These are phyloP conservation scores for Limonomyces culmigenus DNA, from an alignment of 1,284 basidiomycete genomes.

Conservation along the genomic window DNA sequence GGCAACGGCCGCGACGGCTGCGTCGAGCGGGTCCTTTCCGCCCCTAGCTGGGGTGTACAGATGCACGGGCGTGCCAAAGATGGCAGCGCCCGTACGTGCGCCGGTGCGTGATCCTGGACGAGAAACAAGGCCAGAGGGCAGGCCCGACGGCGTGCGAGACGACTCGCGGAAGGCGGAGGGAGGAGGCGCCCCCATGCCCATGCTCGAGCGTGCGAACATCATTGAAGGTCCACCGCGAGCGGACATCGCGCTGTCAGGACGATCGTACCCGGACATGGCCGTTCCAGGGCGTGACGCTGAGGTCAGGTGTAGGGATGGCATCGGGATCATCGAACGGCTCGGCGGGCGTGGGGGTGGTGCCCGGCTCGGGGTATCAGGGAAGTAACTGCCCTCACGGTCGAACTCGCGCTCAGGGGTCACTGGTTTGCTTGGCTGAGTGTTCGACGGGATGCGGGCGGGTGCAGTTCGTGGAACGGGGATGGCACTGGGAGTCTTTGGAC, in stretches of 20 bases:
- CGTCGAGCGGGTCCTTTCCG: slow-evolving; percentile 64
- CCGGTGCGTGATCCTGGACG: slow-evolving; percentile 50
- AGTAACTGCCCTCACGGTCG: too few species aligned
- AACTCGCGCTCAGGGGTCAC: too few species aligned
- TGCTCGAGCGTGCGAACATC: slow-evolving; percentile 23
- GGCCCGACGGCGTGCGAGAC: slow-evolving; percentile 24
- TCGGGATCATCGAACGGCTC: slow-evolving; percentile 67
- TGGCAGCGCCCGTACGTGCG: slow-evolving; percentile 40
- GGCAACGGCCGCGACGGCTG: slow-evolving; percentile 57
- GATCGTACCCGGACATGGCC: slow-evolving; percentile 43
- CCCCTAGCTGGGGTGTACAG: slow-evolving; percentile 56
- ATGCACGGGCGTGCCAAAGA: slow-evolving; percentile 26
- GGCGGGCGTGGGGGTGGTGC: slow-evolving; percentile 52
- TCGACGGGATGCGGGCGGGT: slow-evolving; percentile 23
- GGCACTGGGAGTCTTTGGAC: slow-evolving; percentile 54
- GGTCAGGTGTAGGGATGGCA: slow-evolving; percentile 53
- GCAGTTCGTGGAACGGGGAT: slow-evolving; percentile 14
- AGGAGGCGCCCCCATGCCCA: slow-evolving; percentile 28
- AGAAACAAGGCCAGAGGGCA: slow-evolving; percentile 28
- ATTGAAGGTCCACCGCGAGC: slow-evolving; percentile 26
- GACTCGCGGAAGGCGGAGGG: slow-evolving; percentile 63
- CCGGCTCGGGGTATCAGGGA: too few species aligned
- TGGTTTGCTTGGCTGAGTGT: too few species aligned
- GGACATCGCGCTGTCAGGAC: slow-evolving; percentile 34
- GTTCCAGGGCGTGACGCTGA: slow-evolving; percentile 54